Conservation (phyloP, 2,329 filamentous ascomycete genomes). For the Neofusicoccum umdonicola region DNA sequence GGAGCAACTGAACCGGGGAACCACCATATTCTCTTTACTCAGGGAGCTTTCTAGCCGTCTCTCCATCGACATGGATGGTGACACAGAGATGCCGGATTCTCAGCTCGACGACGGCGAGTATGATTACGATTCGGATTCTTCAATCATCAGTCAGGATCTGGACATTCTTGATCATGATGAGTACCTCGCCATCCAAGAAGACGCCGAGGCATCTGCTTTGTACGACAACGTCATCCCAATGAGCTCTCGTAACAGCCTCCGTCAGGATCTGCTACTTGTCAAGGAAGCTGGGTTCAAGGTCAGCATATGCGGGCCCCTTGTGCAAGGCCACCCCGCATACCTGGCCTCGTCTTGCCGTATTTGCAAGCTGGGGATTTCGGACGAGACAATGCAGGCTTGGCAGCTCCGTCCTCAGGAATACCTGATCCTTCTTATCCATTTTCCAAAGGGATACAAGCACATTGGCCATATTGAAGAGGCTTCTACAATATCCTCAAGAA, state of each 20-base stretch:
- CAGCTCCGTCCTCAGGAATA: slow-evolving; percentile 65
- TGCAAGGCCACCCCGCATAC: slow-evolving; percentile 48
- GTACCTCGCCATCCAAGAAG: not conserved
- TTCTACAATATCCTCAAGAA: not conserved
- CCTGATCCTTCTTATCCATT: slow-evolving; percentile 69
- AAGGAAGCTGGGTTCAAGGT: slow-evolving; percentile 69
- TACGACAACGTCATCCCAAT: not conserved
- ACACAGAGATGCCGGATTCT: slow-evolving; percentile 25
- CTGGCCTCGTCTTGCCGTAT: slow-evolving; percentile 69
- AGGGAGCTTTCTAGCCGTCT: slow-evolving; percentile 45
- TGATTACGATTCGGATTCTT: not conserved
- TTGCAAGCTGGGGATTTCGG: slow-evolving; percentile 67
- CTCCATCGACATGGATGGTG: slow-evolving; percentile 37
- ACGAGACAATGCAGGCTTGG: slow-evolving; percentile 77
- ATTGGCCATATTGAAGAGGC: slow-evolving; percentile 44
- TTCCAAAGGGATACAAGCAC: slow-evolving; percentile 59
- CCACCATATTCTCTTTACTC: slow-evolving; percentile 51
- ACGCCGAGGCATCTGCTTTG: not conserved
- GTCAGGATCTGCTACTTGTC: slow-evolving; percentile 59
- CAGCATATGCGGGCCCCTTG: slow-evolving; percentile 57
- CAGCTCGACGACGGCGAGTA: not conserved
- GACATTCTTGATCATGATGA: not conserved
- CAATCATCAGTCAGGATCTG: not conserved
- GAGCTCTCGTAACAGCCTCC: slow-evolving; percentile 43
- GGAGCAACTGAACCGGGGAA: slow-evolving; percentile 37